Evolutionary conservation across 1,284 basidiomycete species (phyloP).

Genomic region (Cutaneotrichosporon sp.): DNA sequence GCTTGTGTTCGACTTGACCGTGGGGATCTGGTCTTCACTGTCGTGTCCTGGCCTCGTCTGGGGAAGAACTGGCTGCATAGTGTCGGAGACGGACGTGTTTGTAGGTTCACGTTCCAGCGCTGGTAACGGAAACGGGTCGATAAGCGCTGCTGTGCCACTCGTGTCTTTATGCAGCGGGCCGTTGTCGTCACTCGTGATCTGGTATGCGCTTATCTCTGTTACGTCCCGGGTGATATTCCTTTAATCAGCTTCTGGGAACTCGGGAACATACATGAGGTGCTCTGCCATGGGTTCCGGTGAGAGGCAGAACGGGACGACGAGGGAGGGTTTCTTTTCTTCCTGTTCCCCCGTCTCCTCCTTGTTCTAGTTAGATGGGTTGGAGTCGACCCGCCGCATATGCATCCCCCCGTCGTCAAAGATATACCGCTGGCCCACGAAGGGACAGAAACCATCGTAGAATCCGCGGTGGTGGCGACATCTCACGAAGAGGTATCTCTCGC

Average conservation of each 20-base stretch:
- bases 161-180: background rate
- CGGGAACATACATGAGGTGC: background rate
- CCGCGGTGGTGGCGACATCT: background rate
- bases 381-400: background rate
- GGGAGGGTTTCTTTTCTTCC: background rate
- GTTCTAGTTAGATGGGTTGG: too few species aligned
- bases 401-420: background rate
- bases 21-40: too few species aligned
- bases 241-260: too few species aligned
- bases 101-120: too few species aligned
- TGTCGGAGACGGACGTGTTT: background rate
- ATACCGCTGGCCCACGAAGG: background rate
- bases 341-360: background rate
- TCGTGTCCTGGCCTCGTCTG: background rate
- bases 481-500: background rate
- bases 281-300: background rate
- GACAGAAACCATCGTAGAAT: slow-evolving; percentile 3
- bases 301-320: background rate
- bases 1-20: too few species aligned
- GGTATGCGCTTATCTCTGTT: background rate
- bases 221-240: background rate
- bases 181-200: too few species aligned
- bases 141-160: background rate
- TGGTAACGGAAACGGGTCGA: background rate
- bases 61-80: background rate